A percentile compares a stretch with the other conserved stretches of the same genome.
These are phyloP conservation scores for Suillus luteus DNA, from an alignment of 768 basidiomycete species.

Conservation along the genomic window DNA sequence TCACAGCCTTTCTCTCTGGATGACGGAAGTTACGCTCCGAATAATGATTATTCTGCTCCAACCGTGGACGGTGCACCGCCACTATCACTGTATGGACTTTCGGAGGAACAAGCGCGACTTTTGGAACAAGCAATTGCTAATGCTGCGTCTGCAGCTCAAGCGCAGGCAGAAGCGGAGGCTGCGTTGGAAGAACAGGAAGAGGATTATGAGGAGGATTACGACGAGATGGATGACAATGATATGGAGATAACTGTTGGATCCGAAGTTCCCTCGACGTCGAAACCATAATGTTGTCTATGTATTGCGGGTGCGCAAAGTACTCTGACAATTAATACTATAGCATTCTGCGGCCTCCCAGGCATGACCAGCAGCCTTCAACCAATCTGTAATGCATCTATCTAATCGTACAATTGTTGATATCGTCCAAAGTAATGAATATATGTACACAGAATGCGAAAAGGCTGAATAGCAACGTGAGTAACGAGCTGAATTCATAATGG, in stretches of 20 bases:
- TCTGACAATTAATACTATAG: slow-evolving; percentile 28
- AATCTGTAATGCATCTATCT: slow-evolving; percentile 15
- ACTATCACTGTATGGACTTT: slow-evolving; percentile 68
- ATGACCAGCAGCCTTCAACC: slow-evolving; percentile 15
- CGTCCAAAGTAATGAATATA: slow-evolving; percentile 25
- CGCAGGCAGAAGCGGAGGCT: slow-evolving; percentile 78
- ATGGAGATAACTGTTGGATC: slow-evolving; percentile 30
- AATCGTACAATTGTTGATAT: slow-evolving; percentile 32
- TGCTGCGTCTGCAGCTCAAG: slow-evolving; percentile 73
- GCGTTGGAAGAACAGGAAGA: slow-evolving; percentile 73
- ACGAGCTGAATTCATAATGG: slow-evolving; percentile 2
- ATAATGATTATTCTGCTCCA: slow-evolving; percentile 13
- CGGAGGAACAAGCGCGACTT: slow-evolving; percentile 68
- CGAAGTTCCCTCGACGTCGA: slow-evolving; percentile 10
- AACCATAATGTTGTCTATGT: slow-evolving; percentile 27
- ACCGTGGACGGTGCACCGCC: slow-evolving; percentile 34
- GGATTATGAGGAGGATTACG: slow-evolving; percentile 45
- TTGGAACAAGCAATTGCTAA: slow-evolving; percentile 75
- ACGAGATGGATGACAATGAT: slow-evolving; percentile 47
- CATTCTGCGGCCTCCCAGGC: slow-evolving; percentile 16
- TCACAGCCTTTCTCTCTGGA: slow-evolving; percentile 15
- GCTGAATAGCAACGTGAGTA: not conserved
- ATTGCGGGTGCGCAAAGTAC: slow-evolving; percentile 16
- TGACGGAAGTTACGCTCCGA: slow-evolving; percentile 4
- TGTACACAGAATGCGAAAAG: slow-evolving; percentile 35